Evolutionary conservation across 192 early-diverging fungal genomes (phyloP).

Genomic region (Backusella circina): DNA sequence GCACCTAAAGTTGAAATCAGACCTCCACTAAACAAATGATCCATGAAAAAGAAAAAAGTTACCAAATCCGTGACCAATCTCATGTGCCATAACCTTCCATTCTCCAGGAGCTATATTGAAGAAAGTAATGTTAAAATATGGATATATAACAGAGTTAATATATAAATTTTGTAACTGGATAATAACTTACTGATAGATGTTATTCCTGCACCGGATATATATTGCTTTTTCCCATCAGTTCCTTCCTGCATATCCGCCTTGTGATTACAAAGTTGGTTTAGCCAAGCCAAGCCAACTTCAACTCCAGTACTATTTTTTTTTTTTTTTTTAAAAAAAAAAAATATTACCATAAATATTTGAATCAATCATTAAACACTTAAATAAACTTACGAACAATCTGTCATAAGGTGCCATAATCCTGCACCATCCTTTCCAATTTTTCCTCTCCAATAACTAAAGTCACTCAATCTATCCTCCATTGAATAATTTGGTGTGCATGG

Average conservation of each 20-base stretch:
- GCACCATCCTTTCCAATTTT: conserved; percentile 62
- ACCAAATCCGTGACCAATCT: conserved; percentile 83
- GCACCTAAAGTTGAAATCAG: conserved; percentile 56
- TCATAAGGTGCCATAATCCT: conserved; percentile 94
- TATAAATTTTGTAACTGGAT: neutral
- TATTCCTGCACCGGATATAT: conserved; percentile 79
- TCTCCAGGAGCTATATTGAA: conserved; percentile 53
- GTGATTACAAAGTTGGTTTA: conserved; percentile 66
- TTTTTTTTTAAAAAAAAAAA: neutral
- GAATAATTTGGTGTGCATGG: conserved; percentile 65
- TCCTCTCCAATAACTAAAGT: conserved; percentile 90
- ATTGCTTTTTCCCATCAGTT: conserved; percentile 42
- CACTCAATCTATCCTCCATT: conserved; percentile 74
- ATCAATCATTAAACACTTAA: neutral
- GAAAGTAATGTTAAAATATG: neutral
- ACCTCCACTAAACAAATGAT: neutral
- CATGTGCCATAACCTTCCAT: conserved; percentile 95
- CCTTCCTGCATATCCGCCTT: conserved; percentile 43
- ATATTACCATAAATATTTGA: neutral
- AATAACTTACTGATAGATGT: conserved; percentile 61
- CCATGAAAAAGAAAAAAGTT: neutral
- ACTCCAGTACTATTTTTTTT: conserved; percentile 50
- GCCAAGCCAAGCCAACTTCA: conserved; percentile 88
- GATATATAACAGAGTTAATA: neutral
- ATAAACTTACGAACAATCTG: conserved; percentile 57